Evolutionary conservation across 495 filamentous ascomycete genomes (phyloP).

Genomic region (Neurospora tetraspora): DNA sequence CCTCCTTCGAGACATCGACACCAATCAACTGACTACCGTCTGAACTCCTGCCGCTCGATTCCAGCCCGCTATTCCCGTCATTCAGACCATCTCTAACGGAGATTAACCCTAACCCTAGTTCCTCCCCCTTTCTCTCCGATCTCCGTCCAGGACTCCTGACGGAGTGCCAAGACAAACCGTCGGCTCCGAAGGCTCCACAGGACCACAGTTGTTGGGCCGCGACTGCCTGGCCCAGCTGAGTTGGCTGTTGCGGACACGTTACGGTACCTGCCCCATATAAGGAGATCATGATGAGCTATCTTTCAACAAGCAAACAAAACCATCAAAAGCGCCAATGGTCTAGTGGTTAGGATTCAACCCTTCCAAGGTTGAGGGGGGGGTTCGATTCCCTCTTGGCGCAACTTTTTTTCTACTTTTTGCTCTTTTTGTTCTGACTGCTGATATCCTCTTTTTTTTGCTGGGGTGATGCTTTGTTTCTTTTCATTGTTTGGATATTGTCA

Average conservation of each 20-base stretch:
- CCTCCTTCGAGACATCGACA: neutral
- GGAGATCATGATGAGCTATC: neutral
- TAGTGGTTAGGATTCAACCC: neutral
- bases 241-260: neutral
- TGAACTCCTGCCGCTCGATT: neutral
- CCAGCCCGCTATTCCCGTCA: neutral
- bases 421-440: neutral
- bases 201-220: neutral
- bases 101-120: neutral
- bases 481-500: neutral
- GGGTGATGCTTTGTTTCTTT: neutral
- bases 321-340: neutral
- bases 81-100: neutral
- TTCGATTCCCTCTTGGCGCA: neutral
- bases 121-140: neutral
- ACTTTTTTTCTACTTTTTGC: neutral
- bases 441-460: neutral
- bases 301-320: neutral
- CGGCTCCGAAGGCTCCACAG: neutral
- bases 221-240: neutral
- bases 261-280: neutral
- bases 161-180: neutral
- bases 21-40: neutral
- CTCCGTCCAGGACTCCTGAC: neutral
- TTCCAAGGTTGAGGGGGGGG: neutral